Evolutionary conservation across 2,329 filamentous ascomycete genomes (phyloP), one percentile per base, ranked within the genome.

Genomic region (Stagonosporopsis cucurbitacearum): DNA sequence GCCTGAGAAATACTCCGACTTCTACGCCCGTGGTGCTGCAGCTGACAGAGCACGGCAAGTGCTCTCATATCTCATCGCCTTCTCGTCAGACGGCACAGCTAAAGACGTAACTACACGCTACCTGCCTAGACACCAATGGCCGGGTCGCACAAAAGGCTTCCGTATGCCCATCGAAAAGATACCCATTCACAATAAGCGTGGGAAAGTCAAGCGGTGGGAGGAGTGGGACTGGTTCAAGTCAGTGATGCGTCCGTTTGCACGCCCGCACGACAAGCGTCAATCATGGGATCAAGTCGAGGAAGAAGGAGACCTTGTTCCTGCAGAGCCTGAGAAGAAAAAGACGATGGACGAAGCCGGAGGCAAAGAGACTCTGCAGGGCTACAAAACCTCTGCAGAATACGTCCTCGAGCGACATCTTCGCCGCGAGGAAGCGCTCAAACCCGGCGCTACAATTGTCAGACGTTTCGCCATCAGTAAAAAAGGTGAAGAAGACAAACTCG

Each of bases 71-170:
- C 84, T 96, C 2, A 81, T 98, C 19, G 93, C 89, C 0, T 91
- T 90, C 75, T 91, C 90, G 0, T 77, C 85, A 3, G 93, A 98
- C 70, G 91, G 91, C 2, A 93, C 92, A 0, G 93, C 92, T 12
- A 98, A 98, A 72, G 95, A 99, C 71, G 90, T 99, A 15, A 99
- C 95, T 0, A 88, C 95, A 11, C 86, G 95, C 25, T 99, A 99
- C 73, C 79, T 99, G 7, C 93, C 89, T 67, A 86, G 88, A 20
- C 90, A 90, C 54, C 83, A 89, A 49, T 87, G 92, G 72, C 95
- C 95, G 0, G 94, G 95, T 4, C 90, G 92, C 64, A 96, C 94
- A 0, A 98, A 96, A 71, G 92, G 93, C 4, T 84, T 88, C 60
- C 86, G 95, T 6, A 84, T 96, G 71, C 86, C 89, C 0, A 72